These are phyloP conservation scores for Cucumis cinereus DNA, from an alignment of 306 rosid species.

Conservation along the genomic window DNA sequence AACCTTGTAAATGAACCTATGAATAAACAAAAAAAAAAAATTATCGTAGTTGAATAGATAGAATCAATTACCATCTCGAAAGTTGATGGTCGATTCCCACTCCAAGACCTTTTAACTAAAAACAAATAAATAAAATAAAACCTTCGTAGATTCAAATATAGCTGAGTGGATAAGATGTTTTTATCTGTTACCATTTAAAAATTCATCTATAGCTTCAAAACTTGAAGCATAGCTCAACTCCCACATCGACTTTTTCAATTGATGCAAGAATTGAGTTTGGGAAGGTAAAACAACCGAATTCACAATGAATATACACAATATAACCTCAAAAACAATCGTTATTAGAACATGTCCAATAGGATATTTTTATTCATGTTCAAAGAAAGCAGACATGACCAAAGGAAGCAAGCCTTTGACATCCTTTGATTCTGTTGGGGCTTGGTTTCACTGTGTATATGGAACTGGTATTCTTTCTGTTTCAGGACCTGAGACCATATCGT, in stretches of 20 bases:
- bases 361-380: not conserved
- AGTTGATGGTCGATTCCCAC: no score
- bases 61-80: no score
- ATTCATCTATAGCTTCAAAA: not conserved
- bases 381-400: not conserved
- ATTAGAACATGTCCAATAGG: not conserved
- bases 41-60: no score
- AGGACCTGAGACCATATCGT: slow-evolving; percentile 71
- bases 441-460: slow-evolving; percentile 25
- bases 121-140: no score
- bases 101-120: no score
- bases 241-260: not conserved
- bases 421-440: not conserved
- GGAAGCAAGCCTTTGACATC: not conserved
- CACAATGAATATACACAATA: not conserved
- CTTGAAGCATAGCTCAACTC: not conserved
- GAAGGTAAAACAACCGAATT: not conserved
- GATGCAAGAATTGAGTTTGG: not conserved
- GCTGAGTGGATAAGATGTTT: no score
- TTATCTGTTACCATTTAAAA: no score
- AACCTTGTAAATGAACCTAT: no score
- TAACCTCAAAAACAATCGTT: not conserved
- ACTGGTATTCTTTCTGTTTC: slow-evolving; percentile 43
- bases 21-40: no score
- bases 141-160: no score